phyloP scores from a whole-genome alignment of 2,329 filamentous ascomycete genomes.

The Colletotrichum chlorophyti region DNA sequence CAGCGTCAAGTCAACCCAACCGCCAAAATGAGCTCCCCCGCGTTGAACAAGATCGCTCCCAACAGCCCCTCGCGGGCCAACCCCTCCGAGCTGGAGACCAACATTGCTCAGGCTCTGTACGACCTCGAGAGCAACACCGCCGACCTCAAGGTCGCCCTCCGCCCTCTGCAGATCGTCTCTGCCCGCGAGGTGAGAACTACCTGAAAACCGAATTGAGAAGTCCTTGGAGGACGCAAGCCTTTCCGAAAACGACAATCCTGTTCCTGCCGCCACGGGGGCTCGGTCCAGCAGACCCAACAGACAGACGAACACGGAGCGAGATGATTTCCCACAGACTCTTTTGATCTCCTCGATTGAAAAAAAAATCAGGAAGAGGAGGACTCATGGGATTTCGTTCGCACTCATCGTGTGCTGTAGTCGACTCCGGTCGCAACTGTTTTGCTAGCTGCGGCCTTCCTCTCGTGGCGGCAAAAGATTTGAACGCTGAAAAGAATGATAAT shows the following conservation, averaged over 20 bases:
- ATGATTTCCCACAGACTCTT: too few species aligned
- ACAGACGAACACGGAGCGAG: background rate
- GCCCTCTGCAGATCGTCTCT: conserved; percentile 98
- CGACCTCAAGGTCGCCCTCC: conserved; percentile 94
- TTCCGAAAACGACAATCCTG: conserved; percentile 16
- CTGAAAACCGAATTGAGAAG: conserved; percentile 36
- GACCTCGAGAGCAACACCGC: conserved; percentile 99
- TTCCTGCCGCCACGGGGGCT: conserved; percentile 22
- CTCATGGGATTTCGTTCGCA: too few species aligned
- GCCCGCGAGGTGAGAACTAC: conserved; percentile 93
- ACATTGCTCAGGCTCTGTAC: conserved; percentile 95
- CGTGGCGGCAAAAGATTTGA: conserved; percentile 33
- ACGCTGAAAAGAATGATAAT: conserved; percentile 32
- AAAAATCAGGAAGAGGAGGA: background rate
- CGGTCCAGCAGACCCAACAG: background rate
- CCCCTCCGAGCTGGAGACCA: conserved; percentile 97
- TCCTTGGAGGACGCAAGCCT: background rate
- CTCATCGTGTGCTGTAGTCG: background rate
- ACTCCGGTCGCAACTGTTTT: background rate
- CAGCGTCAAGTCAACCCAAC: conserved; percentile 37
- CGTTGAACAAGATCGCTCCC: conserved; percentile 96
- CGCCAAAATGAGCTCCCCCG: conserved; percentile 69
- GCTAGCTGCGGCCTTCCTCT: background rate
- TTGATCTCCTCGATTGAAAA: too few species aligned
- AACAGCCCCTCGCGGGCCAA: conserved; percentile 96